These are phyloP conservation scores for Metarhizium humberi DNA, from an alignment of 2,329 filamentous ascomycete species.

Conservation along the genomic window DNA sequence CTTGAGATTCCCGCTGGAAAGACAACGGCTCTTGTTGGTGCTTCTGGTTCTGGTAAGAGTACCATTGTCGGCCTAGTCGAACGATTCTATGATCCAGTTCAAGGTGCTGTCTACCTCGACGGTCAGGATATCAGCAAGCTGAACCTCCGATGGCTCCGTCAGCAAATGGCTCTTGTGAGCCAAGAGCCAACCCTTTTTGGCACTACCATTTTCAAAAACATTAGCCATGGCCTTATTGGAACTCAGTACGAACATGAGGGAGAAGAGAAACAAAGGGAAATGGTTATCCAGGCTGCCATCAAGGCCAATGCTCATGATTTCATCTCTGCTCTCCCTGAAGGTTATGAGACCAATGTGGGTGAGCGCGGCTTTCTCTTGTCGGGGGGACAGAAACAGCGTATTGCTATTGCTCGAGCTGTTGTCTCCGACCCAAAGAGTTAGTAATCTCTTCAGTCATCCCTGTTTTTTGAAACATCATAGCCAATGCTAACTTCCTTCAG, in stretches of 20 bases:
- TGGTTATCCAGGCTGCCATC: constrained; percentile 72
- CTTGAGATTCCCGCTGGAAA: constrained; percentile 80
- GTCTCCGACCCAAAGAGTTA: constrained; percentile 77
- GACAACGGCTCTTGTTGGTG: constrained; percentile 85
- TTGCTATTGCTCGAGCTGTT: constrained; percentile 85
- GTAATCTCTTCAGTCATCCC: constrained; percentile 9
- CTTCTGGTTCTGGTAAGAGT: constrained; percentile 89
- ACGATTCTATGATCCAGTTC: constrained; percentile 86
- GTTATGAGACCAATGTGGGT: constrained; percentile 91
- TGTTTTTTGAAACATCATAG: background rate
- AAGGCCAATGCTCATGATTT: constrained; percentile 96
- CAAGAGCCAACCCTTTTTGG: constrained; percentile 90
- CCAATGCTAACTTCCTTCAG: constrained; percentile 15
- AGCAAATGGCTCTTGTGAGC: constrained; percentile 85
- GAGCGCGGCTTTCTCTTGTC: constrained; percentile 88
- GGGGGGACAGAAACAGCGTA: constrained; percentile 93
- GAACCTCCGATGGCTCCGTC: constrained; percentile 84
- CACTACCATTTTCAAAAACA: constrained; percentile 83
- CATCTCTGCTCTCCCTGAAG: constrained; percentile 69
- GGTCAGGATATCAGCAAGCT: constrained; percentile 71
- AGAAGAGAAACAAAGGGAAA: constrained; percentile 57
- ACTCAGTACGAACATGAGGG: constrained; percentile 60
- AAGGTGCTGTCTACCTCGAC: constrained; percentile 70
- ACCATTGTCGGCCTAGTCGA: constrained; percentile 91
- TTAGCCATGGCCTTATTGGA: constrained; percentile 82